phyloP scores from a whole-genome alignment of 495 filamentous ascomycete genomes.

The Talaromyces ruber region DNA sequence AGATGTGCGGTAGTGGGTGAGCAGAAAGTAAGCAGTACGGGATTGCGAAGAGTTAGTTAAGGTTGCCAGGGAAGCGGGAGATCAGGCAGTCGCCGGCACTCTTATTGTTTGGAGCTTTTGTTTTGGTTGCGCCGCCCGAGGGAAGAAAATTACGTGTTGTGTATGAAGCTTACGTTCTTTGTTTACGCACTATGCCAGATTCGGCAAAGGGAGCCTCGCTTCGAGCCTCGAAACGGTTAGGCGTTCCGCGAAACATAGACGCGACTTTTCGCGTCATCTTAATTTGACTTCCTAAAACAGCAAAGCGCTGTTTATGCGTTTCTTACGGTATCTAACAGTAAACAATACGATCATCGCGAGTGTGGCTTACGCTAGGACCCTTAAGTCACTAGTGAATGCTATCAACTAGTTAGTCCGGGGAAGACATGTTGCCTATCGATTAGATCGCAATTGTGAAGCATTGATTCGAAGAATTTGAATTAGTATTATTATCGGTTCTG shows the following conservation, averaged over 20 bases:
- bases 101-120: constrained; percentile 10
- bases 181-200: background rate
- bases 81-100: background rate
- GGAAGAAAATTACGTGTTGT: constrained; percentile 1
- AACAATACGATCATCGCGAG: background rate
- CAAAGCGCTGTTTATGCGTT: background rate
- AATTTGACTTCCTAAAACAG: background rate
- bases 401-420: background rate
- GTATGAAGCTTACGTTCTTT: background rate
- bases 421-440: background rate
- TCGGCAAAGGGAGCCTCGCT: background rate
- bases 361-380: background rate
- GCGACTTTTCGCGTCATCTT: constrained; percentile 12
- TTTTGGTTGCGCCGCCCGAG: constrained; percentile 12
- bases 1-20: background rate
- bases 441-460: background rate
- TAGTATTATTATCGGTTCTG: background rate
- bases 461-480: background rate
- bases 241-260: constrained; percentile 14
- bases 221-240: constrained; percentile 8
- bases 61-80: constrained; percentile 5
- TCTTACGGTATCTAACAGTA: background rate
- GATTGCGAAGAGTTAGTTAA: background rate
- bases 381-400: background rate
- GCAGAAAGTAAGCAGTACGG: background rate